Evolutionary conservation across 371 early-diverging fungal species (phyloP).

Genomic region (Sporodiniella umbellata): DNA sequence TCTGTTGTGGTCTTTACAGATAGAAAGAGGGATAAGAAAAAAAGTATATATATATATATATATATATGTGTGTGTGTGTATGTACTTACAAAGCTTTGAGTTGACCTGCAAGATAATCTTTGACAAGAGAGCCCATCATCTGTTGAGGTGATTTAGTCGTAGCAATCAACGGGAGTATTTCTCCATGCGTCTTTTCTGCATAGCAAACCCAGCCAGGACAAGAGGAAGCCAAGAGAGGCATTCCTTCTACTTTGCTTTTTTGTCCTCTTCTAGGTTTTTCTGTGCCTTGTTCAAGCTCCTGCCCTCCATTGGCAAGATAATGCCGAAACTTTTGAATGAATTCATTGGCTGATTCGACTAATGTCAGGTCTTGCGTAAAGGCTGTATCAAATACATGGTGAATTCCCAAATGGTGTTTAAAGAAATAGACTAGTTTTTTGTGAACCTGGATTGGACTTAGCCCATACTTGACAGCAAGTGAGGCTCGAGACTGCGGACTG

Average conservation of each 20-base stretch:
- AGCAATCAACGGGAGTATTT: constrained; percentile 80
- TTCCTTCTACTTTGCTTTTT: constrained; percentile 9
- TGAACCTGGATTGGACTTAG: constrained; percentile 62
- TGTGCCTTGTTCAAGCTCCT: constrained; percentile 22
- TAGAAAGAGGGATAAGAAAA: too few relatives aligned
- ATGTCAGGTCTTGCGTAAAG: constrained; percentile 81
- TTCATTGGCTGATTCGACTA: constrained; percentile 85
- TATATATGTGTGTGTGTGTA: too few relatives aligned
- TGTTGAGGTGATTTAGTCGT: constrained; percentile 94
- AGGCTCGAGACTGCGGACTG: constrained; percentile 90
- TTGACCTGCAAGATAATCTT: constrained; percentile 80
- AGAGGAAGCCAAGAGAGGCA: constrained; percentile 80
- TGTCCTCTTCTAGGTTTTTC: constrained; percentile 22
- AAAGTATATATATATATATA: too few relatives aligned
- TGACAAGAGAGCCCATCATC: constrained; percentile 90
- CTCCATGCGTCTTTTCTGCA: constrained; percentile 96
- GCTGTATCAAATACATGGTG: constrained; percentile 86
- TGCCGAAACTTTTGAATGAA: constrained; percentile 72
- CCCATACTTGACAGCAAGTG: constrained; percentile 83
- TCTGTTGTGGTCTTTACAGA: constrained; percentile 47
- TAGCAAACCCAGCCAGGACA: constrained; percentile 98
- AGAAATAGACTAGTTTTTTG: constrained; percentile 58
- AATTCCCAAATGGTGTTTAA: constrained; percentile 71
- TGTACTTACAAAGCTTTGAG: too few relatives aligned
- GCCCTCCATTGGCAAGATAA: constrained; percentile 45